Evolutionary conservation across 108 stramenopile species (phyloP).

Genomic region (Cyclotella distinguenda): DNA sequence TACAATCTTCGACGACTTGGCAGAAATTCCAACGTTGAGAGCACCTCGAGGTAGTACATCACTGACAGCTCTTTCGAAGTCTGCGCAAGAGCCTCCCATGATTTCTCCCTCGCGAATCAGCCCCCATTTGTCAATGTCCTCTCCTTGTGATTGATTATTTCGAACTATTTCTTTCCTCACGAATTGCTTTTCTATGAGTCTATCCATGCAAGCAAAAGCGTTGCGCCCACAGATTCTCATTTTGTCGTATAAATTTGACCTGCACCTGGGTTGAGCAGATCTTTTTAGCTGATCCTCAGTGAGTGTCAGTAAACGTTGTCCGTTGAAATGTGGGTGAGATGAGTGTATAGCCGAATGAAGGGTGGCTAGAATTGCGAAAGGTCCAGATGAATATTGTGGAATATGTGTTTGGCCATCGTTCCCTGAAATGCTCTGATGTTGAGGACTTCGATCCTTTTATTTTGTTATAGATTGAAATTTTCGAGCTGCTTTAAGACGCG

Average conservation of each 20-base stretch:
- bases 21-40: neutral
- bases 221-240: slow-evolving; percentile 39
- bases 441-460: neutral
- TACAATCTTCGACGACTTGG: slow-evolving; percentile 12
- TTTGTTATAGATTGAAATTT: slow-evolving; percentile 3
- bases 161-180: slow-evolving; percentile 54
- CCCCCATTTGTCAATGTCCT: slow-evolving; percentile 48
- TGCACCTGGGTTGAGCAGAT: slow-evolving; percentile 46
- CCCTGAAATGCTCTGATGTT: neutral
- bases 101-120: slow-evolving; percentile 38
- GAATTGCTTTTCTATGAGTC: slow-evolving; percentile 41
- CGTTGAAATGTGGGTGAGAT: slow-evolving; percentile 18
- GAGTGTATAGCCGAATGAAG: slow-evolving; percentile 39
- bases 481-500: neutral
- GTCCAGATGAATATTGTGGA: slow-evolving; percentile 56
- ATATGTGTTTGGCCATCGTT: slow-evolving; percentile 21
- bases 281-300: slow-evolving; percentile 50
- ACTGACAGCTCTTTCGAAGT: slow-evolving; percentile 39
- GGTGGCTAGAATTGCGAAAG: slow-evolving; percentile 49
- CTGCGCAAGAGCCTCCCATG: slow-evolving; percentile 38
- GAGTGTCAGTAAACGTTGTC: slow-evolving; percentile 35
- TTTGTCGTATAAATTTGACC: slow-evolving; percentile 58
- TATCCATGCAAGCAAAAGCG: slow-evolving; percentile 57
- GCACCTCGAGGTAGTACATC: slow-evolving; percentile 7
- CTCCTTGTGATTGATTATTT: slow-evolving; percentile 19